Evolutionary conservation across 192 early-diverging fungal species (phyloP).

Genomic region (Funneliformis geosporum): DNA sequence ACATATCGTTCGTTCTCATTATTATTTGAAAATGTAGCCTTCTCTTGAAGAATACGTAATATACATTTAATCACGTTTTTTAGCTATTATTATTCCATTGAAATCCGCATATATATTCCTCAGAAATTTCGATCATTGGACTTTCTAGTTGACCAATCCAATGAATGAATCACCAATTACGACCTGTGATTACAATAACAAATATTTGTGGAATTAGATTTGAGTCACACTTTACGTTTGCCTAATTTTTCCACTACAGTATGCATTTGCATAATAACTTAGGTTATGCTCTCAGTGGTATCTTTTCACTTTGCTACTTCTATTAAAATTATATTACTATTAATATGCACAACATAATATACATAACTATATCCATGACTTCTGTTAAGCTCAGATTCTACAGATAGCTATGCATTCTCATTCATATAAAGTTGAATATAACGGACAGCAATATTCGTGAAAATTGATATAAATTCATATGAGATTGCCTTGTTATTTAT

Average conservation of each 20-base stretch:
- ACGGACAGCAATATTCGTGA: not conserved
- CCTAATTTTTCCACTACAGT: not conserved
- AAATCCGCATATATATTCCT: not conserved
- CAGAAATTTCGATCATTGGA: conserved; percentile 11
- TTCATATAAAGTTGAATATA: not conserved
- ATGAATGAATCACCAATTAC: conserved; percentile 16
- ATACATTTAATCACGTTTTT: conserved; percentile 12
- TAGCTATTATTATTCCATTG: not conserved
- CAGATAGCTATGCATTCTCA: not conserved
- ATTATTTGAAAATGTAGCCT: conserved; percentile 4
- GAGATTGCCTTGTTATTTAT: conserved; percentile 1
- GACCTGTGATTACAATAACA: conserved; percentile 13
- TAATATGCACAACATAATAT: conserved; percentile 18
- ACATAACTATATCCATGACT: conserved; percentile 11
- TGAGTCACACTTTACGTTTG: not conserved
- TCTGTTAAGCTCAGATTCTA: conserved; percentile 27
- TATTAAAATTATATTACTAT: not conserved
- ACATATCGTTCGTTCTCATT: too few relatives aligned
- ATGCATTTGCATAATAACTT: not conserved
- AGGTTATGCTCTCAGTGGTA: not conserved
- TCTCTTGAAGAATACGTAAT: not conserved
- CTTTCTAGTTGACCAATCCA: conserved; percentile 9
- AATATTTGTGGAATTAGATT: not conserved
- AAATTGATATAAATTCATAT: conserved; percentile 12
- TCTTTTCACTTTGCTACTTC: not conserved